A percentile compares a stretch with the other conserved stretches of the same genome.
Conservation (phyloP, 225 moss, liverwort and hornwort species). For the Bryoerythrophyllum caledonicum region DNA sequence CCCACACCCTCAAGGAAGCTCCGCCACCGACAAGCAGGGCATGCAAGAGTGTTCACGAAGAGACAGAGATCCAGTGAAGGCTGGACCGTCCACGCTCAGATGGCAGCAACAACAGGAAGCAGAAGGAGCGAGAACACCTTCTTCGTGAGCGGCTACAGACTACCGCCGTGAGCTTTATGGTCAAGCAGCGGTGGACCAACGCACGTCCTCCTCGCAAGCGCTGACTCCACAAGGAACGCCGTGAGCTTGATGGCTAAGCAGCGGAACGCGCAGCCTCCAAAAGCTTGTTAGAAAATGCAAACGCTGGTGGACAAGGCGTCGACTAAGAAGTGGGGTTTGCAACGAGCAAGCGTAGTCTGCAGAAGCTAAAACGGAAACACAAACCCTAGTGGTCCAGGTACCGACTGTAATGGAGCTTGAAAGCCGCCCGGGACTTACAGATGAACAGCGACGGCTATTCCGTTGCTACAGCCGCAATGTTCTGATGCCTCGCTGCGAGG, state of each 20-base stretch:
- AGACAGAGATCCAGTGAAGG: not conserved
- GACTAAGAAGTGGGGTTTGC: not conserved
- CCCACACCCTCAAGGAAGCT: not conserved
- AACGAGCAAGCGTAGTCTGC: not conserved
- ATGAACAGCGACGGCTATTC: not conserved
- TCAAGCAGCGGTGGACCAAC: not conserved
- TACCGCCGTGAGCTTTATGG: not conserved
- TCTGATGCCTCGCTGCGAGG: too few species aligned
- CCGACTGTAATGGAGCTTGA: not conserved
- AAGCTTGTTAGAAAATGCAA: not conserved
- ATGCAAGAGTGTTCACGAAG: not conserved
- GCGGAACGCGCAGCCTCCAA: not conserved
- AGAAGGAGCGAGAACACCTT: not conserved
- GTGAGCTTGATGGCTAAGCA: too few species aligned
- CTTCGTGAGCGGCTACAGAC: too few species aligned
- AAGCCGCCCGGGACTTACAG: not conserved
- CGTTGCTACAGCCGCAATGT: too few species aligned
- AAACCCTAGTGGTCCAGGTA: not conserved
- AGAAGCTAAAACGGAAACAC: too few species aligned
- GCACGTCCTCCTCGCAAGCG: not conserved
- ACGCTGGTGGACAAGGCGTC: too few species aligned
- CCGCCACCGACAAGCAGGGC: not conserved
- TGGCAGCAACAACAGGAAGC: not conserved
- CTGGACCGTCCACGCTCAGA: not conserved
- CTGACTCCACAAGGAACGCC: too few species aligned